Evolutionary conservation across 176 grass and related monocot species (phyloP), one percentile per base, ranked within the genome.

Genomic region (Cenchrus fungigraminus): DNA sequence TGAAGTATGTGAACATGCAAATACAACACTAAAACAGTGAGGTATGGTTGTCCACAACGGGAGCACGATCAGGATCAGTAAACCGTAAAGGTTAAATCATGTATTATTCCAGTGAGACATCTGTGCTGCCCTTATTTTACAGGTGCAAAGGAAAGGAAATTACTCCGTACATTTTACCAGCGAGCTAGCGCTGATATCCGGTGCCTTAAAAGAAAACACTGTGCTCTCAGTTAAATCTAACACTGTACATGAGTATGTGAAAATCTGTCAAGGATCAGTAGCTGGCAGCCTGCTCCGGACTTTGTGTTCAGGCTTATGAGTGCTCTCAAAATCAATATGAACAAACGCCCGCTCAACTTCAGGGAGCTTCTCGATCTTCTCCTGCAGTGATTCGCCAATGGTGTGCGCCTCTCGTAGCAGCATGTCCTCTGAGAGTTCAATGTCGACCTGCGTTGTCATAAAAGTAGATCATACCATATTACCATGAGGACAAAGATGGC

Each of bases 291-390:
- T 90, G 85, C 75, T 92, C 55, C 74, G 87, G 67, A 97, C 70
- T 10, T 47, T 85, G 63, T 97, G 95, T 72, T 97, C 95, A 8
- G 95, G 95, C 77, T 92, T 93, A 37, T 98, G 95, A 6, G 74
- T 89, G 80, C 62, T 93, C 62, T 98, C 95, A 32, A 87, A 89
- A 90, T 98, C 95, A n/a, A 95, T 85, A 77, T 98, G 95, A n/a
- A 98, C 95, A 59, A 95, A 98, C 2, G 95, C 92, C 51, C 95
- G 82, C 76, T 98, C 95, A 0, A 95, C 89, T 64, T 91, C 89
- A 0, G 92, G 91, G 63, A 98, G 91, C 75, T 64, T 87, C 79
- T 97, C 92, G 1, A 97, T 83, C 79, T 79, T 97, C 12, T 73
- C 73, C 79, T 97, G 95, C 71, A 97, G 87, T 6, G 86, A 87